Conservation (phyloP, 768 basidiomycete genomes). For the Sarcodon sp. region DNA sequence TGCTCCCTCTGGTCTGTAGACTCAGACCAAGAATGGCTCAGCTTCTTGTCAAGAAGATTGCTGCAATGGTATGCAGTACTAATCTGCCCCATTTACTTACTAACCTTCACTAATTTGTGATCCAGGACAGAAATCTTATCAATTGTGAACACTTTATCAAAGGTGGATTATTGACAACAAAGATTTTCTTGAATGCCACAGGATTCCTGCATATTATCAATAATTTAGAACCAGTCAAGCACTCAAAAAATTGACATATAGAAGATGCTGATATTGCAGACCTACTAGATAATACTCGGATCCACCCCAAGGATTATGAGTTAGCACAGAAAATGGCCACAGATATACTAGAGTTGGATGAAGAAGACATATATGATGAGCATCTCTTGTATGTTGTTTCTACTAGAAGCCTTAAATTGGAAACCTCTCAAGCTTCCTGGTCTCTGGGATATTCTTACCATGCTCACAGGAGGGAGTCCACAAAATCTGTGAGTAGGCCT, state of each 20-base stretch:
- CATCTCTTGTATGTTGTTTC: slow-evolving; percentile 86
- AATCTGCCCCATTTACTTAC: background rate
- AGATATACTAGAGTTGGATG: slow-evolving; percentile 93
- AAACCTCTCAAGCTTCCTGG: slow-evolving; percentile 46
- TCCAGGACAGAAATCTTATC: slow-evolving; percentile 72
- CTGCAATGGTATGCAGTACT: slow-evolving; percentile 42
- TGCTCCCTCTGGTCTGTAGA: slow-evolving; percentile 86
- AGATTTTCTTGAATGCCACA: slow-evolving; percentile 88
- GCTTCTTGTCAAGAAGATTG: slow-evolving; percentile 70
- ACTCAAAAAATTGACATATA: slow-evolving; percentile 41
- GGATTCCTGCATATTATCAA: slow-evolving; percentile 81
- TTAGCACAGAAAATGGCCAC: slow-evolving; percentile 97
- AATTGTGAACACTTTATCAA: slow-evolving; percentile 88
- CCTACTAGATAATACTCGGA: slow-evolving; percentile 88
- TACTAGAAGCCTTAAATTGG: slow-evolving; percentile 57
- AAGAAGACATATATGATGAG: slow-evolving; percentile 88
- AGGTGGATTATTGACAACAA: slow-evolving; percentile 64
- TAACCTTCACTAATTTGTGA: slow-evolving; percentile 4
- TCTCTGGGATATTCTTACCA: slow-evolving; percentile 78
- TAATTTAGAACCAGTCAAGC: slow-evolving; percentile 42
- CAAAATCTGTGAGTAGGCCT: slow-evolving; percentile 67
- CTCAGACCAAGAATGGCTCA: slow-evolving; percentile 92
- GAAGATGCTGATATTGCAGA: slow-evolving; percentile 69
- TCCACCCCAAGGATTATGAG: slow-evolving; percentile 97
- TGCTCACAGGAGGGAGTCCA: slow-evolving; percentile 89